Percentiles rank a stretch among this genome's conserved stretches.
Conservation (phyloP, 805 yeast species). For the Lipomyces yamadae region DNA sequence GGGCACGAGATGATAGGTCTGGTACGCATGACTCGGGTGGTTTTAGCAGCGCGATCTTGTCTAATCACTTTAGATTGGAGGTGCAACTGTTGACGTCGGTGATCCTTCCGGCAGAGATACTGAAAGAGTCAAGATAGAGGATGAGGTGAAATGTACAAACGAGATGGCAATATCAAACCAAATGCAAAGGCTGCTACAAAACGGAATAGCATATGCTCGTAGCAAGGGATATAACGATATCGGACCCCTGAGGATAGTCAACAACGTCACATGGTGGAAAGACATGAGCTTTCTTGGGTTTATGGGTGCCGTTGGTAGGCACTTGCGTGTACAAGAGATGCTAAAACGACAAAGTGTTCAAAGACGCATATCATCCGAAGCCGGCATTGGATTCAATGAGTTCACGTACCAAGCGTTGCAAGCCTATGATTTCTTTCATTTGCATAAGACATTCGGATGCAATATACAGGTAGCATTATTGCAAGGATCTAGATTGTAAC, state of each 20-base stretch:
- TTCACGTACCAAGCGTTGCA: slow-evolving; percentile 91
- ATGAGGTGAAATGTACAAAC: slow-evolving; percentile 58
- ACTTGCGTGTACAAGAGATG: slow-evolving; percentile 84
- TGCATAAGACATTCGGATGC: slow-evolving; percentile 63
- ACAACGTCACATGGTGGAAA: slow-evolving; percentile 88
- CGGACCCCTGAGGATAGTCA: slow-evolving; percentile 55
- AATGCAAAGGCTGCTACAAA: slow-evolving; percentile 61
- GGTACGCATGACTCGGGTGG: slow-evolving; percentile 48
- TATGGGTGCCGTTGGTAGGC: slow-evolving; percentile 73
- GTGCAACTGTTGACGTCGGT: slow-evolving; percentile 95
- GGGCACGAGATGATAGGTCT: slow-evolving; percentile 82
- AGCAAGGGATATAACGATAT: slow-evolving; percentile 49
- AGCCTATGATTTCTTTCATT: slow-evolving; percentile 89
- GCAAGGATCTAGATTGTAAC: background rate
- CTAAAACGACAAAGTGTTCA: slow-evolving; percentile 85
- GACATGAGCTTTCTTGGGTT: slow-evolving; percentile 76
- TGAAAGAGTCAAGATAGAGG: slow-evolving; percentile 69
- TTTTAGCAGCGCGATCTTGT: background rate
- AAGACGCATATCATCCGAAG: slow-evolving; percentile 66
- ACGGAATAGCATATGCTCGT: slow-evolving; percentile 66
- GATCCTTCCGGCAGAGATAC: slow-evolving; percentile 92
- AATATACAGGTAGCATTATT: slow-evolving; percentile 61
- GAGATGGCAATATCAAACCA: slow-evolving; percentile 65
- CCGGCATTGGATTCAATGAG: slow-evolving; percentile 90
- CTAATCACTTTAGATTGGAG: slow-evolving; percentile 54